These are phyloP conservation scores for Hibiscus tridactylites DNA, from an alignment of 345 rosid genomes.

Conservation along the genomic window DNA sequence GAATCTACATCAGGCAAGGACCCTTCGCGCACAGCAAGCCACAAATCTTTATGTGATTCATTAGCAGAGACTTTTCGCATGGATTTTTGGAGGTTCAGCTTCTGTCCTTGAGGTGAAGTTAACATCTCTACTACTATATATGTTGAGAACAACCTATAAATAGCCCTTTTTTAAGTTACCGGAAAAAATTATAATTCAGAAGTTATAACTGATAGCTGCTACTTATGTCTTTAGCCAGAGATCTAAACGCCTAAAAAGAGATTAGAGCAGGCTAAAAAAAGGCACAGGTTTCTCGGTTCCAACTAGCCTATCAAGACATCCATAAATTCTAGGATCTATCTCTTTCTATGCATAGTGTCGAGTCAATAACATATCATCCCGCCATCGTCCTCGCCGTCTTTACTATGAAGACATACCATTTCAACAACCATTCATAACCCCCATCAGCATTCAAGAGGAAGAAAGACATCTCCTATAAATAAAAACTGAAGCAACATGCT, in stretches of 20 bases:
- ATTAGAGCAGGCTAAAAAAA: conserved; percentile 1
- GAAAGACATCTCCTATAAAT: neutral
- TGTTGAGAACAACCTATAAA: conserved; percentile 1
- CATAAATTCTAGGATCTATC: neutral
- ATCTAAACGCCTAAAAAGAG: neutral
- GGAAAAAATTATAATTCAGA: conserved; percentile 1
- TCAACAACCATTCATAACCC: conserved; percentile 25
- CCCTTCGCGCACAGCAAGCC: conserved; percentile 71
- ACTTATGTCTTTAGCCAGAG: conserved; percentile 11
- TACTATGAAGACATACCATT: conserved; percentile 20
- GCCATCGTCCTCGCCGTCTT: conserved; percentile 23
- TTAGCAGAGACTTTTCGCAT: conserved; percentile 37
- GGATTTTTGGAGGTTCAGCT: conserved; percentile 39
- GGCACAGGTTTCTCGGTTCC: conserved; percentile 9
- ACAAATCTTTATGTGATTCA: conserved; percentile 56
- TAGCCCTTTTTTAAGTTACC: conserved; percentile 3
- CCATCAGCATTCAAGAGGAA: conserved; percentile 19
- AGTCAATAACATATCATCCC: conserved; percentile 11
- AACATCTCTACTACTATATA: conserved; percentile 38
- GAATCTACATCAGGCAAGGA: conserved; percentile 77
- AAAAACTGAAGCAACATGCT: conserved; percentile 14
- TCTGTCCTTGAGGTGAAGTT: conserved; percentile 54
- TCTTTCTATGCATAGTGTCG: neutral
- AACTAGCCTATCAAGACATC: conserved; percentile 15
- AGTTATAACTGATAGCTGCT: neutral